Base-by-base conservation (phyloP, 176 grass and related monocot species). In the Bolboschoenus planiculmis region DNA sequence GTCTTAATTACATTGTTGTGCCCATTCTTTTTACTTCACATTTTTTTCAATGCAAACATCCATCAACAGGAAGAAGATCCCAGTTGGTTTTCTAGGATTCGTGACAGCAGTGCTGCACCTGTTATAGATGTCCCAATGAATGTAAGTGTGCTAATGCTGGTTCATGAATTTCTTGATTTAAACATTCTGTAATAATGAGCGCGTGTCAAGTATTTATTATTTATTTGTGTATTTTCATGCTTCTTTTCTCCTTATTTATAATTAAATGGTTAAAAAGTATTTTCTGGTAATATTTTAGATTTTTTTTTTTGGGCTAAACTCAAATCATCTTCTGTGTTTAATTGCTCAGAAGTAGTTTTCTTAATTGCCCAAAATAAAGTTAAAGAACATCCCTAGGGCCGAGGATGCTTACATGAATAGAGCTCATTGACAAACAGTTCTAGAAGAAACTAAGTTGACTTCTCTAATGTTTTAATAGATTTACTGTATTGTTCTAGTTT, bases 11-110 rank as follows among this genome's bases (percentile, higher is more conserved):
- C 58, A 54, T 47, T 81, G 64, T 57, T 84, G 26, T 80, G 79
- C 21, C 30, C 14, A 27, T 27, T 81, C 20, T 84, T 35, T 66
- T 78, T 83, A 60, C 73, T 67, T 77, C 27, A 53, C 43, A 24
- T 81, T 50, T 74, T 64, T 83, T 35, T 4, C 29, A 34, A 48
- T 77, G 44, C 27, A 53, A 30, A 83, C 50, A 1, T 78, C 18
- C 56, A 23, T 48, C 87, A 56, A 39, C 83, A 99, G 97, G 92
- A 99, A 84, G 97, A 99, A 93, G 97, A 93, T 99, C 91, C 97
- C 85, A 93, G 90, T 68, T 99, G 97, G 97, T 99, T 90, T 81
- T 93, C 93, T 63, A 93, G 84, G 65, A 86, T 96, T 76, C 83
- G 87, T 46, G 92, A 90, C 83, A 90, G 87, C 82, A 90, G 84